These are phyloP conservation scores for Cystofilobasidium macerans DNA, from an alignment of 768 basidiomycete genomes.

Conservation along the genomic window DNA sequence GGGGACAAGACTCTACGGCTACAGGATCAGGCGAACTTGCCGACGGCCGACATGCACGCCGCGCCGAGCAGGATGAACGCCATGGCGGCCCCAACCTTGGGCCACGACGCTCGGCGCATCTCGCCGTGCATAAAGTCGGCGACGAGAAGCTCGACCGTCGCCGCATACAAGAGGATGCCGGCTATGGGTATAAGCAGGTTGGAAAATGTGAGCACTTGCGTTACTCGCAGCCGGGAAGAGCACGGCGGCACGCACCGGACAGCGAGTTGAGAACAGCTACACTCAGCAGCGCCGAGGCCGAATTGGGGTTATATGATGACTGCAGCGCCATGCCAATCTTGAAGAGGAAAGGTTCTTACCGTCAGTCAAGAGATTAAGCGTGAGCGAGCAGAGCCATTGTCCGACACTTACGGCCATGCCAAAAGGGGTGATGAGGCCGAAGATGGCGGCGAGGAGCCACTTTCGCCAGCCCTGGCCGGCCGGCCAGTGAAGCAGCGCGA, in stretches of 20 bases:
- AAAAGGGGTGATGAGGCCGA: conserved; percentile 33
- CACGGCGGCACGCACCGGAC: no score
- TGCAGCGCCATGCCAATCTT: conserved; percentile 46
- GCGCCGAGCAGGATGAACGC: background rate
- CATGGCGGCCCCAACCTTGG: conserved; percentile 2
- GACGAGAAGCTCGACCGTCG: conserved; percentile 14
- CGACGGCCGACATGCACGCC: background rate
- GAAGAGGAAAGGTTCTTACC: background rate
- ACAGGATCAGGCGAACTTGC: no score
- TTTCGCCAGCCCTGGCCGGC: conserved; percentile 18
- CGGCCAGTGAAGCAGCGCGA: conserved; percentile 30
- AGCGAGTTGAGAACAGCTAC: conserved; percentile 36
- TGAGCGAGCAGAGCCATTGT: background rate
- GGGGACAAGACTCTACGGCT: background rate
- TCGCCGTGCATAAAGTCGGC: conserved; percentile 29
- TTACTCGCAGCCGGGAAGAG: no score
- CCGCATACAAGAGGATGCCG: conserved; percentile 30
- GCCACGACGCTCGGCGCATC: conserved; percentile 1
- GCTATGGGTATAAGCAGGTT: no score
- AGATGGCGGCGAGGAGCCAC: conserved; percentile 28
- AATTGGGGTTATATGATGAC: conserved; percentile 32
- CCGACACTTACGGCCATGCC: conserved; percentile 28
- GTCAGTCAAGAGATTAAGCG: background rate
- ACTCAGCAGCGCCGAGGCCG: conserved; percentile 31
- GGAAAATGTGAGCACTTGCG: no score